phyloP scores from a whole-genome alignment of 495 filamentous ascomycete species.

The Talaromyces borbonicus region DNA sequence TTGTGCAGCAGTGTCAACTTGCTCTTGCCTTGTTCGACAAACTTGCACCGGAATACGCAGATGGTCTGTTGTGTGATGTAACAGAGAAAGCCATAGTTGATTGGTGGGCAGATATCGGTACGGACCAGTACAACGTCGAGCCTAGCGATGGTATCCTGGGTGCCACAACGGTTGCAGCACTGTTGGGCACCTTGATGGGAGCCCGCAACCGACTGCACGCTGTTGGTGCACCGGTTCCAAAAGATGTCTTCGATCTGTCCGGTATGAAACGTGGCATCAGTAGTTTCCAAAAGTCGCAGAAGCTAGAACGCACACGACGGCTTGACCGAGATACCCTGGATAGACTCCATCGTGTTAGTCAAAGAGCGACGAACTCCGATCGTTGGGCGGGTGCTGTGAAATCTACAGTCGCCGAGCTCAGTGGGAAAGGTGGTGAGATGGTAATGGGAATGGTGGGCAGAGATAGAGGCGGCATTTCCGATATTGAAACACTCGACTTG shows the following conservation, averaged over 20 bases:
- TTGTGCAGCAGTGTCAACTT: conserved; percentile 87
- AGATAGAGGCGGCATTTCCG: conserved; percentile 81
- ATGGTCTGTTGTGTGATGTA: conserved; percentile 85
- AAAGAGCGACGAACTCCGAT: conserved; percentile 77
- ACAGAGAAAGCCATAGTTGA: conserved; percentile 85
- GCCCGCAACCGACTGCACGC: conserved; percentile 78
- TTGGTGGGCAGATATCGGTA: conserved; percentile 95
- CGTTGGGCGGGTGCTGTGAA: conserved; percentile 85
- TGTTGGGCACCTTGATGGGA: conserved; percentile 81
- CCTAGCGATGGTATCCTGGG: conserved; percentile 87
- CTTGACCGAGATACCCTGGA: conserved; percentile 78
- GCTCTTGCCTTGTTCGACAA: conserved; percentile 84
- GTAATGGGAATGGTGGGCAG: conserved; percentile 83
- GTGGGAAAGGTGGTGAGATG: conserved; percentile 91
- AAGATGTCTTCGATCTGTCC: conserved; percentile 85
- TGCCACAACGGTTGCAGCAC: conserved; percentile 80
- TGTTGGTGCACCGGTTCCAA: conserved; percentile 72
- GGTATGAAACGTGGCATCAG: conserved; percentile 72
- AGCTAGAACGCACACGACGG: conserved; percentile 63
- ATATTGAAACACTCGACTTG: conserved; percentile 83
- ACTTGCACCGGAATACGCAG: conserved; percentile 78
- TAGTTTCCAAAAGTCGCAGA: conserved; percentile 82
- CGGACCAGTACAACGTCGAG: conserved; percentile 81
- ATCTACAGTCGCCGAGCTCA: conserved; percentile 85
- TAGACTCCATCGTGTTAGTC: conserved; percentile 67